These are phyloP conservation scores for Pycnococcus provasolii DNA, from an alignment of 139 green algal species.

Conservation along the genomic window DNA sequence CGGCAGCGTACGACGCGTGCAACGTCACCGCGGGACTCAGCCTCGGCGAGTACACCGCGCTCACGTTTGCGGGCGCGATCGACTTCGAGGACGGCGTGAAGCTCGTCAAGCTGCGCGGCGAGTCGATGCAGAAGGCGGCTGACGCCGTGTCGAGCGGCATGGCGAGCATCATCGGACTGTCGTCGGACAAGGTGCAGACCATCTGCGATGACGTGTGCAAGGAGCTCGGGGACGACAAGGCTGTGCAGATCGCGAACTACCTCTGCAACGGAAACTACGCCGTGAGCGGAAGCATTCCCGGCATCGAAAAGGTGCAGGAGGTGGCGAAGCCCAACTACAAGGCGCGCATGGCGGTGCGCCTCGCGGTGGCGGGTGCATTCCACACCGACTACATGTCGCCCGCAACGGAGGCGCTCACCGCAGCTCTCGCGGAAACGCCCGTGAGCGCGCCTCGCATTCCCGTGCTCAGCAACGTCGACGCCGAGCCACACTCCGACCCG, in stretches of 20 bases:
- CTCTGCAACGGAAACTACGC: slow-evolving; percentile 90
- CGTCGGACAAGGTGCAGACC: slow-evolving; percentile 73
- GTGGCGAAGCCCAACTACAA: slow-evolving; percentile 76
- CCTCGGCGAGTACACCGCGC: slow-evolving; percentile 96
- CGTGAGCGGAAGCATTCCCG: slow-evolving; percentile 70
- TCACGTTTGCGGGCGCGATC: slow-evolving; percentile 62
- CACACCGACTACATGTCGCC: slow-evolving; percentile 92
- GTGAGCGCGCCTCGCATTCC: slow-evolving; percentile 78
- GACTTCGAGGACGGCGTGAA: slow-evolving; percentile 65
- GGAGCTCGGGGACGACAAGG: slow-evolving; percentile 51
- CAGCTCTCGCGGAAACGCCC: slow-evolving; percentile 57
- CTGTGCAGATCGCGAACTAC: slow-evolving; percentile 93
- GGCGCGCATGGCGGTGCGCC: slow-evolving; percentile 63
- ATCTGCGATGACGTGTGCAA: slow-evolving; percentile 72
- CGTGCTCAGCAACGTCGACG: slow-evolving; percentile 96
- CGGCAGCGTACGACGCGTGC: slow-evolving; percentile 55
- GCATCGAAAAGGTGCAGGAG: slow-evolving; percentile 69
- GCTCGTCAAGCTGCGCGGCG: slow-evolving; percentile 87
- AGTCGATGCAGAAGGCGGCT: slow-evolving; percentile 96
- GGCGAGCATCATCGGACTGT: slow-evolving; percentile 90
- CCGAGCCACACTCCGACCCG: slow-evolving; percentile 83
- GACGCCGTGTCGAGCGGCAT: slow-evolving; percentile 75
- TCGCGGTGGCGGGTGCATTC: slow-evolving; percentile 95
- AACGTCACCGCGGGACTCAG: slow-evolving; percentile 77
- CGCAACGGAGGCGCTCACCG: slow-evolving; percentile 68